Evolutionary conservation across 129 eudicot genomes (phyloP).

Genomic region (Artemisia tridentata): DNA sequence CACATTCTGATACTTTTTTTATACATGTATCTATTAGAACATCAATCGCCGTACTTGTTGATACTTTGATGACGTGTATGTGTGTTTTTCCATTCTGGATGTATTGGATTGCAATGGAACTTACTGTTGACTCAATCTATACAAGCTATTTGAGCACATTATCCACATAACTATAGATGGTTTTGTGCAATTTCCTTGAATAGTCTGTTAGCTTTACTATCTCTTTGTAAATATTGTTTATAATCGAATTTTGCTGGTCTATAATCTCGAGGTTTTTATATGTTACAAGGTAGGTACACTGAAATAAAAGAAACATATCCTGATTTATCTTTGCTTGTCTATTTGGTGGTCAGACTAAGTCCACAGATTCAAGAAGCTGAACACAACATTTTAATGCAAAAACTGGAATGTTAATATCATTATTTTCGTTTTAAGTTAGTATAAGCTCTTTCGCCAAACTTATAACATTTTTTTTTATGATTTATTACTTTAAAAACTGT

Average conservation of each 20-base stretch:
- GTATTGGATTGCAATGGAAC: neutral
- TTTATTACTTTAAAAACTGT: neutral
- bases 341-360: conserved; percentile 1
- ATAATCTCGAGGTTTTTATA: too few species aligned
- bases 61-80: neutral
- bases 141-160: too few species aligned
- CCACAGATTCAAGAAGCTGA: neutral
- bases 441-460: neutral
- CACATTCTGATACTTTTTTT: conserved; percentile 9
- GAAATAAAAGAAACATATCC: neutral
- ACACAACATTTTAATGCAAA: neutral
- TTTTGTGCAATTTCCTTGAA: too few species aligned
- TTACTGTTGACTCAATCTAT: neutral
- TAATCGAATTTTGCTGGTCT: too few species aligned
- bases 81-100: neutral
- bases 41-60: neutral
- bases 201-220: too few species aligned
- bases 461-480: too few species aligned
- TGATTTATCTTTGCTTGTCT: neutral
- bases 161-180: too few species aligned
- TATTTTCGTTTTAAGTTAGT: neutral
- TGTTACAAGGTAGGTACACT: too few species aligned
- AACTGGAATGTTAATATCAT: neutral
- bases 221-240: too few species aligned
- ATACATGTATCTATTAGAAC: conserved; percentile 1